Evolutionary conservation across 1,284 basidiomycete species (phyloP).

Genomic region (Fomes fomentarius): DNA sequence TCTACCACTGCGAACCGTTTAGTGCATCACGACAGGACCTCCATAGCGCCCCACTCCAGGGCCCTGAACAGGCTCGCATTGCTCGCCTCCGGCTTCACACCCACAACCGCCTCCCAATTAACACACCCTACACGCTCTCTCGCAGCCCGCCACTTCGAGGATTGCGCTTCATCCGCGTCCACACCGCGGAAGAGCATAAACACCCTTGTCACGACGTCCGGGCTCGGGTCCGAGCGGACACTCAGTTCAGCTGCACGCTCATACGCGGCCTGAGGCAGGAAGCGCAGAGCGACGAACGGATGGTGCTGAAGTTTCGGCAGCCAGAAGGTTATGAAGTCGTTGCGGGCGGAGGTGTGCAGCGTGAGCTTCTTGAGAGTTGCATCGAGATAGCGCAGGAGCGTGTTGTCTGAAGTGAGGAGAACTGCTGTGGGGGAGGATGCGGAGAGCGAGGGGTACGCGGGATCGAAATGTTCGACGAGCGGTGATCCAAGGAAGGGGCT

Average conservation of each 20-base stretch:
- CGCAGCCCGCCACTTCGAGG: conserved; percentile 28
- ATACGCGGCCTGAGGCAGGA: conserved; percentile 2
- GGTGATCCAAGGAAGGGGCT: background rate
- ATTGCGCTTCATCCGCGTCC: conserved; percentile 21
- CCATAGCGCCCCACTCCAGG: conserved; percentile 44
- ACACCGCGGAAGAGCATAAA: conserved; percentile 52
- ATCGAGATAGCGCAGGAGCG: conserved; percentile 2
- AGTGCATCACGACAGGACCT: no score
- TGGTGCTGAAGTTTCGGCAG: background rate
- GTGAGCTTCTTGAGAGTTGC: background rate
- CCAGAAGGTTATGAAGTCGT: conserved; percentile 9
- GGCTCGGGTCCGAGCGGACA: conserved; percentile 17
- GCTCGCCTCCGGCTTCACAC: conserved; percentile 24
- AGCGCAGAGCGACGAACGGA: conserved; percentile 2
- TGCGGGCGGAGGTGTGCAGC: conserved; percentile 3
- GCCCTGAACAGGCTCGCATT: conserved; percentile 35
- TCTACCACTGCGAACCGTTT: no score
- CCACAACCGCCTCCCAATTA: conserved; percentile 30
- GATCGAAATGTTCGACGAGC: background rate
- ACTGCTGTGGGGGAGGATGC: background rate
- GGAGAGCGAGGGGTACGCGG: background rate
- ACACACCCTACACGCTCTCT: conserved; percentile 12
- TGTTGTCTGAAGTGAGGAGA: background rate
- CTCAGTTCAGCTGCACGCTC: background rate
- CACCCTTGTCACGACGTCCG: conserved; percentile 46